Base-by-base conservation (phyloP, 805 yeast species). In the Scheffersomyces coipomensis region DNA sequence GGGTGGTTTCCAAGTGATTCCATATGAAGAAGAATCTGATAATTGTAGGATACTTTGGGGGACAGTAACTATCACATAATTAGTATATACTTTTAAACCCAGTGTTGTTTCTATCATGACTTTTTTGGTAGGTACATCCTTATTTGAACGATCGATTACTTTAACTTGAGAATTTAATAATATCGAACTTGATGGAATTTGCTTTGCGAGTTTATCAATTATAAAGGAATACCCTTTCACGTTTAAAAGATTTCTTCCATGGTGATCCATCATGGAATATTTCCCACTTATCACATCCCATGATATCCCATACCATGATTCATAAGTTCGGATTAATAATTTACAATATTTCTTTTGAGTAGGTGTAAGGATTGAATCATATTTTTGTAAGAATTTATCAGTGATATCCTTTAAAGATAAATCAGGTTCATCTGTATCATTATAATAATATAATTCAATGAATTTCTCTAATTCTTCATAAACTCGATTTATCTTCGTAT, bases 231-330 rank as follows among this genome's bases (percentile, higher is more conserved):
- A 84, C 0, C 88, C 87, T 47, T 76, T 72, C 35, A 72, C 55
- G 35, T 83, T 83, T 45, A 78, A 68, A n/a, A 89, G 81, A 53
- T 89, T 83, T 49, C 96, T 70, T 1, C 97, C 96, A 36, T 78
- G 80, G 49, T 81, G 83, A 42, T 79, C 87, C 58, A 83, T 75
- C n/a, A 75, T 59, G 1, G 88, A 73, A 52, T 76, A 83, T 48
- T 82, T 83, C 2, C 84, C 82, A 49, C 95, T 84, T 53, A 84
- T 70, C 16, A 61, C 58, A 16, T 74, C 75, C 81, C 88, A 80
- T 19, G 83, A 72, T 22, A 83, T 68, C 1, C 95, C 97, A 56
- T 81, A 85, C 91, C 95, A 88, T 19, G 85, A 64, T 58, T 89
- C 97, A 35, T 79, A 56, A 37, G 69, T 68, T 48, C 95, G 67